Percentiles rank a stretch among this genome's conserved stretches.
phyloP scores from a whole-genome alignment of 1,139 yeast species.

The Lizanozyma gosingica region DNA sequence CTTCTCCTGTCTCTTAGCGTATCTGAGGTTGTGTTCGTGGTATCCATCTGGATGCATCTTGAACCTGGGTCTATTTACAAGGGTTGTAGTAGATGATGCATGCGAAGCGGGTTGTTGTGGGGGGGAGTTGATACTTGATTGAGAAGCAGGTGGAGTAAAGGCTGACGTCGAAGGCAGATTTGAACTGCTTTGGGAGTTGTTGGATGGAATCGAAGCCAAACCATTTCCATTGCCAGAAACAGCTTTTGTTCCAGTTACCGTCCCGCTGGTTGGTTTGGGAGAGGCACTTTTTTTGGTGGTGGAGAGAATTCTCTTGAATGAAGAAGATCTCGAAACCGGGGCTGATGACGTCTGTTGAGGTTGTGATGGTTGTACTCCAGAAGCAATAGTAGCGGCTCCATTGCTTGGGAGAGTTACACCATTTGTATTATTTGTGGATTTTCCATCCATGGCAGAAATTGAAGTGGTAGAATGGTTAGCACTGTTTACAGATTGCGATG shows the following conservation, averaged over 20 bases:
- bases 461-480: background rate
- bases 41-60: slow-evolving; percentile 51
- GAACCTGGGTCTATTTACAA: slow-evolving; percentile 34
- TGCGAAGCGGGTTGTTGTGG: background rate
- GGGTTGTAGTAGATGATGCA: background rate
- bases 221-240: too few relatives aligned
- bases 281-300: slow-evolving; percentile 2
- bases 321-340: slow-evolving; percentile 9
- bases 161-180: too few relatives aligned
- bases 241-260: slow-evolving; percentile 2
- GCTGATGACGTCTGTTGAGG: slow-evolving; percentile 5
- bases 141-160: too few relatives aligned
- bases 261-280: slow-evolving; percentile 3
- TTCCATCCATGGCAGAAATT: background rate
- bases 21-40: slow-evolving; percentile 73
- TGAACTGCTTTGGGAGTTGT: too few relatives aligned
- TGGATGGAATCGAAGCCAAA: too few relatives aligned
- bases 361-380: background rate
- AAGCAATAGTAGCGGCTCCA: too few relatives aligned
- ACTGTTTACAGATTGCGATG: too few relatives aligned
- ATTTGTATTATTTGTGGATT: too few relatives aligned
- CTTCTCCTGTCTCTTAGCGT: slow-evolving; percentile 82
- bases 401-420: too few relatives aligned
- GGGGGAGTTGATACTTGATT: slow-evolving; percentile 2
- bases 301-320: slow-evolving; percentile 4